Evolutionary conservation across 2,329 filamentous ascomycete species (phyloP).

Genomic region (Talaromyces albobiverticillius): DNA sequence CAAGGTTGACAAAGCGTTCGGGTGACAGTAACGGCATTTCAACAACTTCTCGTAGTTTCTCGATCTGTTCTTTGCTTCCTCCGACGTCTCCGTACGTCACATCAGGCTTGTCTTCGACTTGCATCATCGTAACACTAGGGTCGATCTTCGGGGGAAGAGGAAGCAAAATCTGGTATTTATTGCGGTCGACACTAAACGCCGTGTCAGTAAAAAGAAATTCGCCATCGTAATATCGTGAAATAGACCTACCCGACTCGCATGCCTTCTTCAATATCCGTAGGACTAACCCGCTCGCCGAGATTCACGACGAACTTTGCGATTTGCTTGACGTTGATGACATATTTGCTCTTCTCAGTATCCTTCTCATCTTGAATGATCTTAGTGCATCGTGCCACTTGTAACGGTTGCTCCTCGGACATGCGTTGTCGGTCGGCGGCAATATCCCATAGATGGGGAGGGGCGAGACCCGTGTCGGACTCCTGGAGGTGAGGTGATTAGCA

Average conservation of each 20-base stretch:
- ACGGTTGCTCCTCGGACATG: slow-evolving; percentile 96
- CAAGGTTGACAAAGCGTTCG: slow-evolving; percentile 96
- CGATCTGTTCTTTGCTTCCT: slow-evolving; percentile 98
- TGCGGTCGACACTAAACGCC: slow-evolving; percentile 73
- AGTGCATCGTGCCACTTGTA: slow-evolving; percentile 96
- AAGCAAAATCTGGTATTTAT: slow-evolving; percentile 98
- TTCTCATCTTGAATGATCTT: slow-evolving; percentile 99
- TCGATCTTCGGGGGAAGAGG: slow-evolving; percentile 98
- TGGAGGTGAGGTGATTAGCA: slow-evolving; percentile 51
- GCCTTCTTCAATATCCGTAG: slow-evolving; percentile 98
- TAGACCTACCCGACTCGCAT: slow-evolving; percentile 80
- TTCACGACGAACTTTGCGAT: slow-evolving; percentile 99
- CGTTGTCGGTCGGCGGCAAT: slow-evolving; percentile 95
- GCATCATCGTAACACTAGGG: slow-evolving; percentile 99
- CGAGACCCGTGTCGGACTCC: slow-evolving; percentile 98
- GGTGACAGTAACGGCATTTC: slow-evolving; percentile 97
- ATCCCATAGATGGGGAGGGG: slow-evolving; percentile 98
- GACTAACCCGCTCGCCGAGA: slow-evolving; percentile 91
- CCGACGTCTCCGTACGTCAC: slow-evolving; percentile 98
- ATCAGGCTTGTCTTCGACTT: slow-evolving; percentile 98
- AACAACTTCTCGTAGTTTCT: slow-evolving; percentile 97
- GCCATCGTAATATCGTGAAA: not conserved
- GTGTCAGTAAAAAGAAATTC: not conserved
- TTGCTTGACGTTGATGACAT: slow-evolving; percentile 99
- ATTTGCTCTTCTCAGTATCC: slow-evolving; percentile 97